These are phyloP conservation scores for Clonostachys byssicola DNA, from an alignment of 2,329 filamentous ascomycete genomes.

Conservation along the genomic window DNA sequence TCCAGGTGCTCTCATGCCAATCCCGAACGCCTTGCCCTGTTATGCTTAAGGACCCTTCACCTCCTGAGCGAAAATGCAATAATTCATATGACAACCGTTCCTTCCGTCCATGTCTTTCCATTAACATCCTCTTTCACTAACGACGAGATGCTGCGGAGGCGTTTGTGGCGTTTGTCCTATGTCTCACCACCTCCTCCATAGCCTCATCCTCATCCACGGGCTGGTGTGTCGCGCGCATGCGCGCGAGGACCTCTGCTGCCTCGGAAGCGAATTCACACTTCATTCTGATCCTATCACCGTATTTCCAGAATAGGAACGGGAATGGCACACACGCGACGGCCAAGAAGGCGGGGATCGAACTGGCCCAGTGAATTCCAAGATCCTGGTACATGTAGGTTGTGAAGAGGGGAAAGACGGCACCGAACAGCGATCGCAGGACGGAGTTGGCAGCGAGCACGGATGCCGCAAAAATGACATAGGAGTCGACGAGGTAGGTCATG, in stretches of 20 bases:
- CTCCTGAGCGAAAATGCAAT: no score
- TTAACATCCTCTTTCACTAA: no score
- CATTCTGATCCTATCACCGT: conserved; percentile 57
- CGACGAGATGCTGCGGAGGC: neutral
- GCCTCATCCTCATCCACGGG: conserved; percentile 16
- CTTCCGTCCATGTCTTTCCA: no score
- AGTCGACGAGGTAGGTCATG: conserved; percentile 65
- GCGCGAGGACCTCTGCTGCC: conserved; percentile 55
- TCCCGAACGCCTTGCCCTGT: no score
- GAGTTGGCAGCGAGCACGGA: conserved; percentile 70
- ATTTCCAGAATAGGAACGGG: conserved; percentile 73
- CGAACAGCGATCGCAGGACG: conserved; percentile 68
- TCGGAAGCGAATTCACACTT: conserved; percentile 68
- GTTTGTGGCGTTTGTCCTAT: neutral
- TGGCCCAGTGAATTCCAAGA: conserved; percentile 73
- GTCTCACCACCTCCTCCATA: conserved; percentile 1
- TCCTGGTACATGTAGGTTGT: conserved; percentile 53
- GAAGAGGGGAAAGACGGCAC: conserved; percentile 70
- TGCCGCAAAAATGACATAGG: conserved; percentile 71
- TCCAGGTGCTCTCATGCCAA: no score
- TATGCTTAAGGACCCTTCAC: no score
- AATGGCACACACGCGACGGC: conserved; percentile 68
- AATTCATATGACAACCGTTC: no score
- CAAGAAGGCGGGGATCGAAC: conserved; percentile 69
- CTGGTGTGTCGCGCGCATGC: conserved; percentile 27